Base-by-base conservation (phyloP, 2,329 filamentous ascomycete genomes). In the Talaromyces sp. region DNA sequence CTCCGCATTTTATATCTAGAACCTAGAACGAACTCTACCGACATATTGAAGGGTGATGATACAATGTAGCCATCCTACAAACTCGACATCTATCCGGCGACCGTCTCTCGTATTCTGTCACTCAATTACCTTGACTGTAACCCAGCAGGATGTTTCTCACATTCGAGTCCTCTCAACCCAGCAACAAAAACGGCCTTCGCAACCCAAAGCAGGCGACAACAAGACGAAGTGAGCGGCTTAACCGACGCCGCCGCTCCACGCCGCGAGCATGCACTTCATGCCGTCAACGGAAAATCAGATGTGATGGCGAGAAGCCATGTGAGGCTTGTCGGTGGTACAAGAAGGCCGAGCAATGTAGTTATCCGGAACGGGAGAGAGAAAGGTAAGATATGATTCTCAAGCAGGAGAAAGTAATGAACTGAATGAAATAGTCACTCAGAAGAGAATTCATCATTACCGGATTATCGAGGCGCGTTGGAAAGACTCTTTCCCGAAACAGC, bases 281-380 rank as follows among this genome's bases (percentile, higher is more conserved):
- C 79, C 89, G 92, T 73, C 85, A 91, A 70, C 86, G 91, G 68
- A 95, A 94, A 78, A 94, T 94, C 64, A 89, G 91, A 68, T 95
- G 91, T 74, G 91, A 93, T 79, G 91, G 91, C 63, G 86, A 89
- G 69, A 89, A 92, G 73, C 91, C 91, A 11, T 95, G 91, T 74
- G 90, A 91, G 43, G 91, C 93, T 74, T 95, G 91, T 75, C 85
- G 91, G 65, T 93, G 91, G 76, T 93, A 92, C 74, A 88, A 91
- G 65, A 90, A 91, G 68, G 89, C 90, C 3, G 91, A 93, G 75
- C 84, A 87, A 63, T 94, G 91, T 74, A 88, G 89, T 72, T 94
- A 94, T 76, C 89, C 92, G 70, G 92, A 93, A 78, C 91, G 92
- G 69, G 64, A 63, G 19, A n/a, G 60, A 11, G 19, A 56, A 17